These are phyloP conservation scores for Musa beccarii DNA, from an alignment of 176 grass and related monocot species.

Conservation along the genomic window DNA sequence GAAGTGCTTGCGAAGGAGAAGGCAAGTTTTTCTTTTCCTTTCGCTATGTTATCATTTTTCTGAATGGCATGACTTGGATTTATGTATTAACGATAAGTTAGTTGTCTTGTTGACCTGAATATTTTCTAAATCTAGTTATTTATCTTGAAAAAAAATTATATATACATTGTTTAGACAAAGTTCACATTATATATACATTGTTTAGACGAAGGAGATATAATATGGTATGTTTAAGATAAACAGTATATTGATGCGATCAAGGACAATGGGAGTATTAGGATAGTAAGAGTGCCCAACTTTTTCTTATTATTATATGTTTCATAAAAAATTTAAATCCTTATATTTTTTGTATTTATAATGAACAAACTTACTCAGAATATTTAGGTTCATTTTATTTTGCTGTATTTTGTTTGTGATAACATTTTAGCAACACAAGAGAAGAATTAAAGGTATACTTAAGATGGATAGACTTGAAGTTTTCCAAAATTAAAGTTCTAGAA, in stretches of 20 bases:
- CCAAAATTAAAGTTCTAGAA: no score
- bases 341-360: background rate
- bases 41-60: background rate
- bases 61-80: background rate
- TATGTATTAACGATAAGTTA: background rate
- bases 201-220: no score
- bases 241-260: background rate
- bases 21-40: slow-evolving; percentile 45
- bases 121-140: background rate
- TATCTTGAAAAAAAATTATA: background rate
- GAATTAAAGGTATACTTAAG: no score
- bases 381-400: background rate
- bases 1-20: slow-evolving; percentile 92
- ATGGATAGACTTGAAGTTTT: no score
- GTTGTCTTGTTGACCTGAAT: background rate
- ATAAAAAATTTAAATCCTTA: background rate
- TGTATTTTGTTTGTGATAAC: background rate
- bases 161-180: background rate
- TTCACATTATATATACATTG: background rate
- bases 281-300: background rate
- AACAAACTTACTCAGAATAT: background rate
- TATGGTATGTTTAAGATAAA: no score
- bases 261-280: background rate
- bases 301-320: background rate
- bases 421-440: background rate